Base-by-base conservation (phyloP, 192 early-diverging fungal genomes). In the Coemansia sp. region DNA sequence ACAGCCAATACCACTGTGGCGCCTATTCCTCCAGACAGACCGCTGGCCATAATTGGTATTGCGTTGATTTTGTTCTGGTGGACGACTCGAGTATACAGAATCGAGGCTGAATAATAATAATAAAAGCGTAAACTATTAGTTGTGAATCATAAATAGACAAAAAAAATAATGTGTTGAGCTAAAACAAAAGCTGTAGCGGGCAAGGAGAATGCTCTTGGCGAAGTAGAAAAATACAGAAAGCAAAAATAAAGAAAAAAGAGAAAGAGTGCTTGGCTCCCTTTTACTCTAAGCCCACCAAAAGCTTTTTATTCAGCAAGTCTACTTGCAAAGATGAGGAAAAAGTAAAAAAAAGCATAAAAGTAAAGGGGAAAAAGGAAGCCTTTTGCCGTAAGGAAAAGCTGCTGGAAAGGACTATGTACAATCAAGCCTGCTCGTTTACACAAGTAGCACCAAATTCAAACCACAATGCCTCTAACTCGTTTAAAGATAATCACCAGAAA, bases 21-120 rank as follows among this genome's bases (percentile, higher is more conserved):
- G n/a, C 56, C 56, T 37, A 37, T 37, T 58, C 56, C 56, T 9
- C 56, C 56, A 9, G 56, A 58, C 34, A 58, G 18, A 58, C 31
- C 56, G 34, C 36, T 23, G 56, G 33, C 34, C 56, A 58, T 58
- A 0, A 37, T 9, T 58, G 20, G 0, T 58, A 34, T 9, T 36
- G 6, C 34, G 56, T 37, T 37, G 16, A 10, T 33, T 37, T 16
- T 8, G 34, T 58, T 33, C 34, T 21, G 56, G 9, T 18, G 7
- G 18, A 58, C 34, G 20, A 21, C 16, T 58, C 33, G 9, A 36
- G 26, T 35, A 37, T 18, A 36, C 34, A 9, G 18, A 33, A 36
- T 0, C 6, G 18, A 36, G 16, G 34, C 9, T 18, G 0, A 7
- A 58, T 21, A n/a, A 31, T 10, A n/a, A 31, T 10, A 16, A n/a